phyloP scores from a whole-genome alignment of 2,329 filamentous ascomycete genomes.

The Aspergillus quadrilineatus region DNA sequence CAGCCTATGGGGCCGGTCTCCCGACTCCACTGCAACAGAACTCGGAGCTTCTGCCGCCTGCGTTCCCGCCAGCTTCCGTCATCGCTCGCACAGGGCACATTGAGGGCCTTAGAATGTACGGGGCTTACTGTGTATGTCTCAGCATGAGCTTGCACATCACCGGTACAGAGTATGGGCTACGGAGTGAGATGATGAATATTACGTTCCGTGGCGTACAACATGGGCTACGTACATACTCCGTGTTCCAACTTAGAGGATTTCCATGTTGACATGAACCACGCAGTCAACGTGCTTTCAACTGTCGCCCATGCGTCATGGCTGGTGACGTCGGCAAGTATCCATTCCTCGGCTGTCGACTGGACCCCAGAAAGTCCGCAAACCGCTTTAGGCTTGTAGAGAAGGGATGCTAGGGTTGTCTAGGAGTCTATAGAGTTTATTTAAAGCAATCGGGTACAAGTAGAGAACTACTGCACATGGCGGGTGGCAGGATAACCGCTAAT shows the following conservation, averaged over 20 bases:
- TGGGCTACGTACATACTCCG: neutral
- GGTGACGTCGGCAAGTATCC: constrained; percentile 30
- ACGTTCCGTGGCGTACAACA: neutral
- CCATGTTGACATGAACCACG: neutral
- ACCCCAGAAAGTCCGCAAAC: neutral
- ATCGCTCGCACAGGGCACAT: constrained; percentile 12
- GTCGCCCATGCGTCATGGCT: constrained; percentile 18
- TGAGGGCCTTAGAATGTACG: constrained; percentile 5
- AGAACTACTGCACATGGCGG: no score
- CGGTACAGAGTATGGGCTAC: neutral
- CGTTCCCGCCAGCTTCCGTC: constrained; percentile 18
- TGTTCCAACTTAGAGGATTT: constrained; percentile 6
- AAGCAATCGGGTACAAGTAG: no score
- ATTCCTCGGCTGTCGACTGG: neutral
- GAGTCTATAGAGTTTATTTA: no score
- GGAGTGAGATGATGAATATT: neutral
- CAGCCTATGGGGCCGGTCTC: constrained; percentile 28
- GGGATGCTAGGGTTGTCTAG: no score
- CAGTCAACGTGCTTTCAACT: neutral
- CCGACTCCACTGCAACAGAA: constrained; percentile 19
- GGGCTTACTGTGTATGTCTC: neutral
- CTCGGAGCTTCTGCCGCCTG: constrained; percentile 5
- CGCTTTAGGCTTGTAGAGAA: neutral
- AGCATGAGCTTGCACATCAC: neutral
- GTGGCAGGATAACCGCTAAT: neutral